Conservation (phyloP, 2,329 filamentous ascomycete species). For the Coniochaeta sp. region DNA sequence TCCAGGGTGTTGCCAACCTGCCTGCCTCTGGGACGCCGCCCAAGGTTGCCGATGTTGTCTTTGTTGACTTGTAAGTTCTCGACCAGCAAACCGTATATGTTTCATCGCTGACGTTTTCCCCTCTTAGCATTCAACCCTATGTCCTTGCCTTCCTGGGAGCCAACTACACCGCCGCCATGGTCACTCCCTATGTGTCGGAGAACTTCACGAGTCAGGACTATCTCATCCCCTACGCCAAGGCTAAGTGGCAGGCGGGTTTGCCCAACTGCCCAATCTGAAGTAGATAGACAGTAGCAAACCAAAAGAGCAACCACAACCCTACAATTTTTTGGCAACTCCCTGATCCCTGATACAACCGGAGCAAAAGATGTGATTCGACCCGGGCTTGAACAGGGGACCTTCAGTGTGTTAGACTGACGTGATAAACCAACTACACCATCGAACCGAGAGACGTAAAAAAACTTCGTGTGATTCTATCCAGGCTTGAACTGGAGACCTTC, state of each 20-base stretch:
- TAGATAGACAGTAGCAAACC: not conserved
- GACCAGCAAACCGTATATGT: not conserved
- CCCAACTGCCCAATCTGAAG: slow-evolving; percentile 24
- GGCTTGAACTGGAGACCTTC: too few species aligned
- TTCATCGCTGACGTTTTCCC: not conserved
- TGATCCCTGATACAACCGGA: not conserved
- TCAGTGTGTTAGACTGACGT: not conserved
- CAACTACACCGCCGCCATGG: slow-evolving; percentile 24
- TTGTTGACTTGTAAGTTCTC: slow-evolving; percentile 44
- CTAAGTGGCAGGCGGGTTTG: slow-evolving; percentile 27
- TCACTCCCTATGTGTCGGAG: slow-evolving; percentile 30
- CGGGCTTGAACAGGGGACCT: not conserved
- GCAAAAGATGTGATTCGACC: not conserved
- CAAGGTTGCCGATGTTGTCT: slow-evolving; percentile 45
- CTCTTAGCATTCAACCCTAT: slow-evolving; percentile 28
- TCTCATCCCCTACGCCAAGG: slow-evolving; percentile 29
- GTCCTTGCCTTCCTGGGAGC: slow-evolving; percentile 28
- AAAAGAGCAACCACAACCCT: not conserved
- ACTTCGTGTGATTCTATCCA: too few species aligned
- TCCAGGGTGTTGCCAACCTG: slow-evolving; percentile 42
- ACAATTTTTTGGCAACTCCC: too few species aligned
- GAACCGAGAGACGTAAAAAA: not conserved
- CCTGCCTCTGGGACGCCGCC: slow-evolving; percentile 31
- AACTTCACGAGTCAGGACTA: slow-evolving; percentile 33
- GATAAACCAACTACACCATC: not conserved